These are phyloP conservation scores for Stipa capillata DNA, from an alignment of 176 grass and related monocot species.

Conservation along the genomic window DNA sequence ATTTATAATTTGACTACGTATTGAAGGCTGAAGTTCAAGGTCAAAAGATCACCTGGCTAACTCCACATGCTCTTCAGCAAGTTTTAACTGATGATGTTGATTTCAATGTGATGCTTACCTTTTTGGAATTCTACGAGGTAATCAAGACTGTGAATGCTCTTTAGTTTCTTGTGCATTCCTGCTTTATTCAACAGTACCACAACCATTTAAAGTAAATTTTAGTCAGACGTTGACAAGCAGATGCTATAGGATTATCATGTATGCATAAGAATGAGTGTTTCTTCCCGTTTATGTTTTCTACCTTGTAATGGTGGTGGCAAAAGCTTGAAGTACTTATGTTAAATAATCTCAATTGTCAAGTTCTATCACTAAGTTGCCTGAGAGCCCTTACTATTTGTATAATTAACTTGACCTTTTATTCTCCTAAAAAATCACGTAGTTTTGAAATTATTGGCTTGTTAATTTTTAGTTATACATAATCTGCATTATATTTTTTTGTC, in stretches of 20 bases:
- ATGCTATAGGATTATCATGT: neutral
- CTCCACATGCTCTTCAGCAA: conserved; percentile 96
- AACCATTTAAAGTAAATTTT: neutral
- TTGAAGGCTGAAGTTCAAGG: conserved; percentile 96
- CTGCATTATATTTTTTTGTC: neutral
- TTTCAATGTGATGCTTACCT: conserved; percentile 98
- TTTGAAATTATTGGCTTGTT: neutral
- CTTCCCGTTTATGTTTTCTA: neutral
- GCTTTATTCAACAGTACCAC: neutral
- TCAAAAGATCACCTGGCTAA: conserved; percentile 95
- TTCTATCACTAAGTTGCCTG: neutral
- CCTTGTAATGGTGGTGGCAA: neutral
- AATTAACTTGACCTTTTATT: neutral
- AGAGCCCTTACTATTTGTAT: neutral
- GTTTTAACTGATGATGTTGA: conserved; percentile 85
- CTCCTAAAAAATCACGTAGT: neutral
- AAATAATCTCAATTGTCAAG: neutral
- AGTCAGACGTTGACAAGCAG: neutral
- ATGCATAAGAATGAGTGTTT: neutral
- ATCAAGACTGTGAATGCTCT: conserved; percentile 3
- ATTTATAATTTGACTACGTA: conserved; percentile 11
- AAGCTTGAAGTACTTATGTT: neutral
- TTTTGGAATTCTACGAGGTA: conserved; percentile 95
- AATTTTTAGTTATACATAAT: neutral
- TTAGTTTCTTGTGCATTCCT: conserved; percentile 23